Conservation (phyloP, 352 stramenopile genomes). For the Phytophthora podocarpi region DNA sequence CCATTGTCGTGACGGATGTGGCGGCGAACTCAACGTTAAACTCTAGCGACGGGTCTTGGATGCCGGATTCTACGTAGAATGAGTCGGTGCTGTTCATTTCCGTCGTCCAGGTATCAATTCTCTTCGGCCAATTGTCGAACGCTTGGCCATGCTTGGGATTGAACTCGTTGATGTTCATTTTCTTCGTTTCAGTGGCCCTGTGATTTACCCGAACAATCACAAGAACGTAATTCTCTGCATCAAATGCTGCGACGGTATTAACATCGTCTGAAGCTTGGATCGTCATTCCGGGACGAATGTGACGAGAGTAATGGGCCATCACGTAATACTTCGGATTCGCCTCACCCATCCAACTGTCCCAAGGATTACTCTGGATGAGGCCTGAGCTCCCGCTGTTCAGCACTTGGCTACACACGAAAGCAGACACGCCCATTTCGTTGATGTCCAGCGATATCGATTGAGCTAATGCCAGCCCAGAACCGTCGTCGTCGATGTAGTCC, state of each 20-base stretch:
- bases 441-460: too few relatives aligned
- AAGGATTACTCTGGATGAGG: slow-evolving; percentile 42
- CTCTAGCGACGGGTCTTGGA: background rate
- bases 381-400: slow-evolving; percentile 44
- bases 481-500: too few relatives aligned
- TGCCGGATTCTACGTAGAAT: background rate
- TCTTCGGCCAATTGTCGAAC: background rate
- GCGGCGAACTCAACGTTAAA: background rate
- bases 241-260: too few relatives aligned
- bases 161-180: background rate
- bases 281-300: slow-evolving; percentile 46
- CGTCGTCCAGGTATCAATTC: background rate
- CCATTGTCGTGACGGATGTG: background rate
- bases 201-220: too few relatives aligned
- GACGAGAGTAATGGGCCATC: slow-evolving; percentile 49
- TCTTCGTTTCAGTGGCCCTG: background rate
- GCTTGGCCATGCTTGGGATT: background rate
- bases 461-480: too few relatives aligned
- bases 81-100: background rate
- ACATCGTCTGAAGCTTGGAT: slow-evolving; percentile 33
- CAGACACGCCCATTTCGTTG: too few relatives aligned
- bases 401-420: slow-evolving; percentile 54
- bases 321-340: slow-evolving; percentile 48
- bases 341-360: slow-evolving; percentile 38
- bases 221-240: too few relatives aligned